Percentiles rank a stretch among this genome's conserved stretches.
phyloP scores from a whole-genome alignment of 2,329 filamentous ascomycete species.

The Diaporthe ampelina region DNA sequence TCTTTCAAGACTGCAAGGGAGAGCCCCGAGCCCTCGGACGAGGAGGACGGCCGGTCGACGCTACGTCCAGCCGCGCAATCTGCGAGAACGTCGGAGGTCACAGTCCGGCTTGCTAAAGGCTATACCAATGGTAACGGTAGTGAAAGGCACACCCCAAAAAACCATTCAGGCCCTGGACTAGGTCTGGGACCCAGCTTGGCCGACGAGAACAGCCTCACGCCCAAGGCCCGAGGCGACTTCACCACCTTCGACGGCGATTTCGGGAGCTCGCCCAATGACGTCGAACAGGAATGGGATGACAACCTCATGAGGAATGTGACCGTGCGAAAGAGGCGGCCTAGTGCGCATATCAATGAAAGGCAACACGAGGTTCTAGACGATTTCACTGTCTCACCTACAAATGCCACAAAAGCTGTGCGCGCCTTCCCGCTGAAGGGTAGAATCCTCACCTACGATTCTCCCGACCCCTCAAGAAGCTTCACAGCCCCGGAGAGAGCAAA shows the following conservation, averaged over 20 bases:
- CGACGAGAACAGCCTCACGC: constrained; percentile 56
- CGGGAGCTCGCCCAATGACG: constrained; percentile 59
- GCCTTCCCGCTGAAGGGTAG: constrained; percentile 62
- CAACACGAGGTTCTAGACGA: constrained; percentile 62
- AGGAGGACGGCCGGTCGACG: constrained; percentile 63
- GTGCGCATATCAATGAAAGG: constrained; percentile 46
- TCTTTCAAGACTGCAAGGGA: constrained; percentile 82
- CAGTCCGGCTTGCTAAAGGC: constrained; percentile 56
- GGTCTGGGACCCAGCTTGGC: constrained; percentile 58
- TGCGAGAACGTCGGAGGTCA: constrained; percentile 59
- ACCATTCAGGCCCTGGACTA: constrained; percentile 58
- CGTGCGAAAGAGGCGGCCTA: constrained; percentile 61
- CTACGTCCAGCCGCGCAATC: constrained; percentile 57
- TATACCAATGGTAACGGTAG: constrained; percentile 11
- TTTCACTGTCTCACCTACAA: constrained; percentile 62
- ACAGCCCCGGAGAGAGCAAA: constrained; percentile 45
- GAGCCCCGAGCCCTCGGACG: constrained; percentile 73
- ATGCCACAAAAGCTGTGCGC: constrained; percentile 64
- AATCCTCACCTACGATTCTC: constrained; percentile 55
- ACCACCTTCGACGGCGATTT: constrained; percentile 72
- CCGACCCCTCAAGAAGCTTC: constrained; percentile 49
- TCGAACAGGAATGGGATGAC: constrained; percentile 68
- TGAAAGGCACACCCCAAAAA: constrained; percentile 50
- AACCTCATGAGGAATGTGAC: constrained; percentile 67
- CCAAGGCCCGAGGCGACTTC: constrained; percentile 63